phyloP scores from a whole-genome alignment of 805 yeast genomes.

The Deakozyma indianensis region DNA sequence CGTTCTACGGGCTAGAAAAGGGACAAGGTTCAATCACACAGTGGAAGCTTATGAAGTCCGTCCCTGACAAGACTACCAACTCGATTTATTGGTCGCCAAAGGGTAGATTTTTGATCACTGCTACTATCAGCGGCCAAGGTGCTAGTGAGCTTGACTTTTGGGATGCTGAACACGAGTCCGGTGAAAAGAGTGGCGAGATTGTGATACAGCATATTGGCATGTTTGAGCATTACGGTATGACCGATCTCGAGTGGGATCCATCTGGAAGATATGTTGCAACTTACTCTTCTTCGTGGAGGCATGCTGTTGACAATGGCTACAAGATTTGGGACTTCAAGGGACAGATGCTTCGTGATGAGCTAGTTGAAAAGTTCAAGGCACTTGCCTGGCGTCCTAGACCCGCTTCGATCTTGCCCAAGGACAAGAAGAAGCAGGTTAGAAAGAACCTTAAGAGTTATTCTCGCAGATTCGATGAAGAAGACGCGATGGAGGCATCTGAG shows the following conservation, averaged over 20 bases:
- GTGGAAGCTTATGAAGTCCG: constrained; percentile 46
- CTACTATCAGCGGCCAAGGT: constrained; percentile 27
- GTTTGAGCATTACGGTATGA: constrained; percentile 60
- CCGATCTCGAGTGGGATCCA: constrained; percentile 87
- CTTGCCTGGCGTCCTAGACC: constrained; percentile 98
- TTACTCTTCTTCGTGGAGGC: constrained; percentile 79
- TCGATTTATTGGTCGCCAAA: constrained; percentile 79
- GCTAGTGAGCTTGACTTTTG: constrained; percentile 61
- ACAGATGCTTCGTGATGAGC: constrained; percentile 55
- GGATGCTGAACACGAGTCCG: constrained; percentile 76
- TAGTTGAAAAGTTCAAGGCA: constrained; percentile 70
- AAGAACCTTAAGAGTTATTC: constrained; percentile 80
- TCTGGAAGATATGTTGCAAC: constrained; percentile 83
- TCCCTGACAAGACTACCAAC: constrained; percentile 53
- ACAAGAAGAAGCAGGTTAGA: constrained; percentile 78
- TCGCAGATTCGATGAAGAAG: constrained; percentile 87
- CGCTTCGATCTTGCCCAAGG: constrained; percentile 52
- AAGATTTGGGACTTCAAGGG: constrained; percentile 80
- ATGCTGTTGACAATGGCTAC: constrained; percentile 80
- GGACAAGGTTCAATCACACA: constrained; percentile 30
- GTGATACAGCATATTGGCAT: constrained; percentile 12
- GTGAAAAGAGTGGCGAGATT: constrained; percentile 19
- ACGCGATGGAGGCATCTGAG: constrained; percentile 89
- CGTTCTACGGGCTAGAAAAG: constrained; percentile 76
- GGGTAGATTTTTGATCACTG: constrained; percentile 67